A percentile compares a stretch with the other conserved stretches of the same genome.
Evolutionary conservation across 192 early-diverging fungal species (phyloP).

Genomic region (Pilobolus umbonatus): DNA sequence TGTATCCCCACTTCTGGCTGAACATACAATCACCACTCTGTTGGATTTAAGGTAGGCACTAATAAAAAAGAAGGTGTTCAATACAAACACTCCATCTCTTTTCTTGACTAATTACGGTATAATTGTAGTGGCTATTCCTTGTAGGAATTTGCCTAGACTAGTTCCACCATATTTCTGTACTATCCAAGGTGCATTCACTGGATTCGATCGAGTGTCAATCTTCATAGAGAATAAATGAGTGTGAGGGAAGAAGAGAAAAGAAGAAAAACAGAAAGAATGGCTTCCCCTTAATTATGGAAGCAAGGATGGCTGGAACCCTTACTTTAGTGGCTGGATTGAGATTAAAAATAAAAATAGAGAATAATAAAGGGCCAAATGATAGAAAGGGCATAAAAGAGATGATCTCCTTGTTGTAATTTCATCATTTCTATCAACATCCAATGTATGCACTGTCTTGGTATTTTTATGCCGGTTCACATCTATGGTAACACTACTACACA

Average conservation of each 20-base stretch:
- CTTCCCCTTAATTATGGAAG: too few species aligned
- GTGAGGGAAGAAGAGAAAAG: not conserved
- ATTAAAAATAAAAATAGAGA: slow-evolving; percentile 1
- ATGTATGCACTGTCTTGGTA: too few species aligned
- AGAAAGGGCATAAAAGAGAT: too few species aligned
- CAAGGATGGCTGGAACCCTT: too few species aligned
- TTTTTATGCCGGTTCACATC: too few species aligned
- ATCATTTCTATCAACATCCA: too few species aligned
- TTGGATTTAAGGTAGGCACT: slow-evolving; percentile 46
- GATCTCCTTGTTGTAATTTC: too few species aligned
- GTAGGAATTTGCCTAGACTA: slow-evolving; percentile 71
- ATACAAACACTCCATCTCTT: not conserved
- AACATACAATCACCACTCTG: slow-evolving; percentile 77
- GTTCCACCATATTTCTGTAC: slow-evolving; percentile 91
- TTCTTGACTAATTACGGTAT: slow-evolving; percentile 56
- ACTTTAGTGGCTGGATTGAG: not conserved
- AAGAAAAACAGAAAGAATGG: not conserved
- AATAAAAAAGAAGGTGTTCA: not conserved
- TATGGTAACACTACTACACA: too few species aligned
- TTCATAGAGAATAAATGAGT: slow-evolving; percentile 3
- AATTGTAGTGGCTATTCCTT: slow-evolving; percentile 59
- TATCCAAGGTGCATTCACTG: slow-evolving; percentile 38
- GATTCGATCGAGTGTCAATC: not conserved
- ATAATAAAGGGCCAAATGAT: too few species aligned
- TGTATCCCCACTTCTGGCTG: slow-evolving; percentile 76